Evolutionary conservation across 352 stramenopile genomes (phyloP), one percentile per base, ranked within the genome.

Genomic region (Lagenidium sp.): DNA sequence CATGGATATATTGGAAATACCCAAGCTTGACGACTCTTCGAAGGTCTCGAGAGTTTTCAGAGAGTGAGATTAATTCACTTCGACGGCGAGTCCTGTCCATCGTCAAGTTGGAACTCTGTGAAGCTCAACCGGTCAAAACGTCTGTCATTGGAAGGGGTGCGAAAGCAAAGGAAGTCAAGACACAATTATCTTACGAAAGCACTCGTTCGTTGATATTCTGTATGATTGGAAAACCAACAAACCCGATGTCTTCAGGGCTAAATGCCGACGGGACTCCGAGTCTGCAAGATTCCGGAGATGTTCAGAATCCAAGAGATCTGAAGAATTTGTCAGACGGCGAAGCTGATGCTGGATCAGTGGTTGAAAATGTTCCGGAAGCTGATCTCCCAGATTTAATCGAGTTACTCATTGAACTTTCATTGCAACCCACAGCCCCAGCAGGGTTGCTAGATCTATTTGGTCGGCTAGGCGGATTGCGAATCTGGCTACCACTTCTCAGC

Each of bases 141-240:
- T 81, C 75, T 2, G 65, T 82, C 2, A 82, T 85, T 46, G 42
- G 63, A 11, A 66, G 70, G 28, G 60, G 71, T 8, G 43, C 48
- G 13, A 85, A 85, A 30, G 68, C 61, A 4, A 77, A 80, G 22
- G 71, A 85, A 32, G 54, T 71, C 4, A 82, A 86, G 53, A 80
- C 73, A 19, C 76, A 86, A 51, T 38, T 92, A 7, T 92, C 79
- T 13, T 92, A 85, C 29, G 79, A 89, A 48, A 85, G 70, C 42
- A 88, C 77, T n/a, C 64, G 74, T 1, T 77, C 75, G 20, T 55
- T 92, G 23, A 86, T 92, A 18, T 92, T 87, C 44, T 85, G 79
- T 46, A 92, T 92, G 79, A 85, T 92, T 40, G 76, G 79, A 6
- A 92, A 92, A 36, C 67, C 76, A 24, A 85, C 75, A 24, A 82